A percentile compares a stretch with the other conserved stretches of the same genome.
These are phyloP conservation scores for Aspergillus sp. DNA, from an alignment of 2,329 filamentous ascomycete species.

Conservation along the genomic window DNA sequence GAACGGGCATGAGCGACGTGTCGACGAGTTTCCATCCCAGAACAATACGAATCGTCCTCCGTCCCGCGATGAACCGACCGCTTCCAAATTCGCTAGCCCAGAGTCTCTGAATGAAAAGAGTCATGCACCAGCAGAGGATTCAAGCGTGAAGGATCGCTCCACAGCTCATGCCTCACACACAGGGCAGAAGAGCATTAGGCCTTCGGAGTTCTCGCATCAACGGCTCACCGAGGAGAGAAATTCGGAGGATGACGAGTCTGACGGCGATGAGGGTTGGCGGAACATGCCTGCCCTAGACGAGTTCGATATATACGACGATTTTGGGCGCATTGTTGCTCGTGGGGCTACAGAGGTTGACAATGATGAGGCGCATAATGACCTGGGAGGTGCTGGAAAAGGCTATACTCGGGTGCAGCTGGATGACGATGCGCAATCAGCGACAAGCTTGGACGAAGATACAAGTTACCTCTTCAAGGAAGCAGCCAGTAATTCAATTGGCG, in stretches of 20 bases:
- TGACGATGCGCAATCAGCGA: slow-evolving; percentile 86
- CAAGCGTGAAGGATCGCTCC: slow-evolving; percentile 4
- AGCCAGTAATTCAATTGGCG: slow-evolving; percentile 51
- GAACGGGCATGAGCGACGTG: slow-evolving; percentile 1
- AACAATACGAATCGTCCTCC: slow-evolving; percentile 1
- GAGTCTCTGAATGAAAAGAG: slow-evolving; percentile 5
- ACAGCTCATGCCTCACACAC: slow-evolving; percentile 10
- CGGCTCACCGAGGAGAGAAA: slow-evolving; percentile 49
- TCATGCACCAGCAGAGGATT: slow-evolving; percentile 10
- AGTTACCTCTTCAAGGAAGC: slow-evolving; percentile 83
- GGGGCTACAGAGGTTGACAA: slow-evolving; percentile 64
- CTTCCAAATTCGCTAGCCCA: neutral
- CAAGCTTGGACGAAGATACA: slow-evolving; percentile 95
- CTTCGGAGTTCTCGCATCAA: slow-evolving; percentile 90
- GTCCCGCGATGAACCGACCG: slow-evolving; percentile 3
- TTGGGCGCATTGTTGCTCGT: slow-evolving; percentile 74
- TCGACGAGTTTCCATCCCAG: neutral
- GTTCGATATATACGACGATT: slow-evolving; percentile 93
- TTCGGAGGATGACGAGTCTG: slow-evolving; percentile 37
- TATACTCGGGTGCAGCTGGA: slow-evolving; percentile 94
- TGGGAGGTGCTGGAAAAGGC: slow-evolving; percentile 85
- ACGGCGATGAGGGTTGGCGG: slow-evolving; percentile 73
- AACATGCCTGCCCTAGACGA: slow-evolving; percentile 87
- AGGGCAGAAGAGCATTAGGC: slow-evolving; percentile 20
- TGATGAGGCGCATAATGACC: slow-evolving; percentile 61